phyloP scores from a whole-genome alignment of 305 asterid genomes.

The Fraxinus dipetala region DNA sequence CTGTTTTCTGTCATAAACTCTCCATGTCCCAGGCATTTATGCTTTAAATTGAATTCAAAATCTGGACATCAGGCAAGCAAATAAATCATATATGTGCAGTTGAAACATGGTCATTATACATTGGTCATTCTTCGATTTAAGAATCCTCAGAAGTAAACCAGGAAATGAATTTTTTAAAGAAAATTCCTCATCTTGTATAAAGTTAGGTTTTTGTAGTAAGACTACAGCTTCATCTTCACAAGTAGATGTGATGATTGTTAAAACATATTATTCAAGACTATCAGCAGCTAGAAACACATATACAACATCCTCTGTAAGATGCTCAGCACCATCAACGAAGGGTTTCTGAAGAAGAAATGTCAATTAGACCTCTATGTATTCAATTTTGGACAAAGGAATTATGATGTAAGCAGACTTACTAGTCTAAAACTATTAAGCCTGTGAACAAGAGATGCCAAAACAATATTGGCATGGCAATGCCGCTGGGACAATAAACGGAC shows the following conservation, averaged over 20 bases:
- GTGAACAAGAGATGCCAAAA: conserved; percentile 54
- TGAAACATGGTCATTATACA: no score
- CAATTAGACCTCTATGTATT: conserved; percentile 23
- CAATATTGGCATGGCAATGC: conserved; percentile 48
- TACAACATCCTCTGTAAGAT: no score
- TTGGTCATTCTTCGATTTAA: background rate
- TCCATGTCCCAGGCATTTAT: background rate
- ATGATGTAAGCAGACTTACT: conserved; percentile 42
- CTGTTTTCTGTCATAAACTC: background rate
- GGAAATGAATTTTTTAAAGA: background rate
- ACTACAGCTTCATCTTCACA: conserved; percentile 75
- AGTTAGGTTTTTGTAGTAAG: conserved; percentile 62
- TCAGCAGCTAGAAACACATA: conserved; percentile 71
- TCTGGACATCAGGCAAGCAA: no score
- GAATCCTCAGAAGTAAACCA: conserved; percentile 1
- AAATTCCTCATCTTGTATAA: conserved; percentile 60
- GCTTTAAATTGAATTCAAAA: no score
- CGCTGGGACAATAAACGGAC: conserved; percentile 40
- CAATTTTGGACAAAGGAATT: conserved; percentile 17
- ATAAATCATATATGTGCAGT: no score
- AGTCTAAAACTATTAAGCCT: conserved; percentile 79
- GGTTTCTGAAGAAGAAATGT: conserved; percentile 42
- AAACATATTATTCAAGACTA: conserved; percentile 68
- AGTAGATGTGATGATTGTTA: conserved; percentile 57
- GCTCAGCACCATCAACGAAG: no score